A percentile compares a stretch with the other conserved stretches of the same genome.
Evolutionary conservation across 768 basidiomycete genomes (phyloP).

Genomic region (Suillus spraguei): DNA sequence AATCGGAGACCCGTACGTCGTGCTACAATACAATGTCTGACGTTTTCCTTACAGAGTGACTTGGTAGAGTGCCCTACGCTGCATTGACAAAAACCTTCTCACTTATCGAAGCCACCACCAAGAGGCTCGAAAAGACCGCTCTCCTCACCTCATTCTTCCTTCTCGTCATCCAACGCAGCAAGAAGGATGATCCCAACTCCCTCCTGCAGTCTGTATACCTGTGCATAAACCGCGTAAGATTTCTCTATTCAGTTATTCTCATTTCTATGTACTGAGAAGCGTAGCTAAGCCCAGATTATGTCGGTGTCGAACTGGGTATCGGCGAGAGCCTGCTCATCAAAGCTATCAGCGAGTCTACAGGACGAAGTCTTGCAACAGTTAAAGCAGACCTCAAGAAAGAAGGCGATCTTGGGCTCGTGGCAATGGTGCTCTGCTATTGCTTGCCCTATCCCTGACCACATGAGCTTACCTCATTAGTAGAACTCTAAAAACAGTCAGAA

Average conservation of each 20-base stretch:
- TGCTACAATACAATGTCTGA: background rate
- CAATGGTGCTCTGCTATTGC: slow-evolving; percentile 57
- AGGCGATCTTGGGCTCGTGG: slow-evolving; percentile 94
- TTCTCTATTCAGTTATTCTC: background rate
- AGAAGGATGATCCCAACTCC: slow-evolving; percentile 68
- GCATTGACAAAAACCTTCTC: slow-evolving; percentile 88
- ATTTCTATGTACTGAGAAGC: slow-evolving; percentile 10
- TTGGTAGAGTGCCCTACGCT: slow-evolving; percentile 84
- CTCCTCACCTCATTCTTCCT: slow-evolving; percentile 87
- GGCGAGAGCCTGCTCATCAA: slow-evolving; percentile 94
- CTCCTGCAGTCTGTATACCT: slow-evolving; percentile 91
- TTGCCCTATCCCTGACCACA: slow-evolving; percentile 4
- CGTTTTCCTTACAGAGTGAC: slow-evolving; percentile 3
- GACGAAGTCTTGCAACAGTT: slow-evolving; percentile 78
- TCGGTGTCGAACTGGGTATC: slow-evolving; percentile 94
- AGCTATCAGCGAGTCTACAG: slow-evolving; percentile 93
- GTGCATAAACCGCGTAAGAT: slow-evolving; percentile 87
- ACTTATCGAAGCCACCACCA: slow-evolving; percentile 92
- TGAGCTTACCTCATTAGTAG: slow-evolving; percentile 40
- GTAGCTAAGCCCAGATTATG: slow-evolving; percentile 92
- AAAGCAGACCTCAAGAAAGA: slow-evolving; percentile 94
- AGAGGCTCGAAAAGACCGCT: slow-evolving; percentile 90
- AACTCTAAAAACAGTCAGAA: slow-evolving; percentile 93
- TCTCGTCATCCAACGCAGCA: slow-evolving; percentile 86
- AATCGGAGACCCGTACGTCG: slow-evolving; percentile 75